Percentiles rank a stretch among this genome's conserved stretches.
Evolutionary conservation across 2,329 filamentous ascomycete genomes (phyloP).

Genomic region (Colletotrichum cereale): DNA sequence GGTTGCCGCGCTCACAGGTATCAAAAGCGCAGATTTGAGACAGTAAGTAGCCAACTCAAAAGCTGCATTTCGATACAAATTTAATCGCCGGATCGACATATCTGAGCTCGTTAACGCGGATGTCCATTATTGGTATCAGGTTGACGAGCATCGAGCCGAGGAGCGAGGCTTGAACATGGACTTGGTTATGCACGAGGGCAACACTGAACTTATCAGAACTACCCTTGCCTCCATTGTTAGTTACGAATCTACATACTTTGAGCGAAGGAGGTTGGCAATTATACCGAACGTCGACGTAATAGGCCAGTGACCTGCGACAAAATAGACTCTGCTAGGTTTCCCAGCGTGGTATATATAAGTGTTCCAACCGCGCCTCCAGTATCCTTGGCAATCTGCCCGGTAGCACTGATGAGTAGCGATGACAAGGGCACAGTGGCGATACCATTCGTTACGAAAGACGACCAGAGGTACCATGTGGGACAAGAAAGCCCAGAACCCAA

Average conservation of each 20-base stretch:
- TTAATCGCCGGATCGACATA: constrained; percentile 70
- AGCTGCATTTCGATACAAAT: constrained; percentile 51
- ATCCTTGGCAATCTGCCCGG: constrained; percentile 68
- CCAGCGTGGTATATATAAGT: constrained; percentile 72
- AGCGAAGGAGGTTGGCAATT: constrained; percentile 38
- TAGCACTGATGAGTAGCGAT: constrained; percentile 68
- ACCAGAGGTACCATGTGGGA: constrained; percentile 51
- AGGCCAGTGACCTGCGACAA: constrained; percentile 59
- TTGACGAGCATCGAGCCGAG: constrained; percentile 85
- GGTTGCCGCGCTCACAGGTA: constrained; percentile 48
- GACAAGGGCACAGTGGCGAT: constrained; percentile 72
- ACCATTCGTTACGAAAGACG: constrained; percentile 72
- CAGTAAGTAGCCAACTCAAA: constrained; percentile 52
- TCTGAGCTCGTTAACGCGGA: constrained; percentile 76
- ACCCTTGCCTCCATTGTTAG: neutral
- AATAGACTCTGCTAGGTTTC: constrained; percentile 73
- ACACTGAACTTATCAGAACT: constrained; percentile 57
- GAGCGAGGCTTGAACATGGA: constrained; percentile 80
- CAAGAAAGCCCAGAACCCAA: constrained; percentile 70
- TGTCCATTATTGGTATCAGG: constrained; percentile 79
- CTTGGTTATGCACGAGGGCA: constrained; percentile 68
- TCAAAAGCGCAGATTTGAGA: constrained; percentile 54
- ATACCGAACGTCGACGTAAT: neutral
- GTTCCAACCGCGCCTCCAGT: constrained; percentile 71
- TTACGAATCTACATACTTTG: constrained; percentile 49